Percentiles rank a stretch among this genome's conserved stretches.
Evolutionary conservation across 495 filamentous ascomycete species (phyloP).

Genomic region (Aspergillus olivimuriae): DNA sequence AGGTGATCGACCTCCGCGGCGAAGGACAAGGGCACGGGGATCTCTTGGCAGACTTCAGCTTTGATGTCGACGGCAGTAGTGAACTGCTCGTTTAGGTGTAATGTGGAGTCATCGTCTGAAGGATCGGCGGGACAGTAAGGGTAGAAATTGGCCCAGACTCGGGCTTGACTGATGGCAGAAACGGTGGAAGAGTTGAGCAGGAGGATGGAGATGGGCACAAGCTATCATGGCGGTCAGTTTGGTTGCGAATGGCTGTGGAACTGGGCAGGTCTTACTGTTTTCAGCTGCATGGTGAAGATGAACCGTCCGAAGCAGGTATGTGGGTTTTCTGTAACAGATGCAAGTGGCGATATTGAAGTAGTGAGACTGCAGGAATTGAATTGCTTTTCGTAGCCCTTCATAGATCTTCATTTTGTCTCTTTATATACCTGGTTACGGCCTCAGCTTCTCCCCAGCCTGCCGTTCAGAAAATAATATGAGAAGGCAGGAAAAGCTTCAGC

Average conservation of each 20-base stretch:
- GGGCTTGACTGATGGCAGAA: slow-evolving; percentile 11
- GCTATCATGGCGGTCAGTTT: too few species aligned
- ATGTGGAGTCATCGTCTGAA: slow-evolving; percentile 4
- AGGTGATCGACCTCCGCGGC: slow-evolving; percentile 22
- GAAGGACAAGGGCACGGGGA: slow-evolving; percentile 25
- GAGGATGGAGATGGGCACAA: slow-evolving; percentile 15
- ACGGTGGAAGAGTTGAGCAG: slow-evolving; percentile 19
- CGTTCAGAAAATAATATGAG: not conserved
- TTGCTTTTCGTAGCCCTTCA: not conserved
- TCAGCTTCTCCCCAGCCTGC: too few species aligned
- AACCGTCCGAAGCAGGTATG: too few species aligned
- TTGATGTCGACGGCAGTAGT: slow-evolving; percentile 20
- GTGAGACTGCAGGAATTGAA: too few species aligned
- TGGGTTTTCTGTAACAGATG: too few species aligned
- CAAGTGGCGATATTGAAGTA: too few species aligned
- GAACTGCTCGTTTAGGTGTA: slow-evolving; percentile 24
- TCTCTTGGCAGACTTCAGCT: slow-evolving; percentile 21
- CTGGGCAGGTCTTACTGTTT: too few species aligned
- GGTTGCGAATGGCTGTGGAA: too few species aligned
- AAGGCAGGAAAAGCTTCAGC: not conserved
- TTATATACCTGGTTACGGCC: not conserved
- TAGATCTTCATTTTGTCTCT: not conserved
- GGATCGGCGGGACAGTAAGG: slow-evolving; percentile 26
- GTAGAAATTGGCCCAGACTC: slow-evolving; percentile 34
- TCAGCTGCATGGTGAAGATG: too few species aligned